Percentiles rank a stretch among this genome's conserved stretches.
These are phyloP conservation scores for Elaeis guineensis DNA, from an alignment of 176 grass and related monocot genomes.

Conservation along the genomic window DNA sequence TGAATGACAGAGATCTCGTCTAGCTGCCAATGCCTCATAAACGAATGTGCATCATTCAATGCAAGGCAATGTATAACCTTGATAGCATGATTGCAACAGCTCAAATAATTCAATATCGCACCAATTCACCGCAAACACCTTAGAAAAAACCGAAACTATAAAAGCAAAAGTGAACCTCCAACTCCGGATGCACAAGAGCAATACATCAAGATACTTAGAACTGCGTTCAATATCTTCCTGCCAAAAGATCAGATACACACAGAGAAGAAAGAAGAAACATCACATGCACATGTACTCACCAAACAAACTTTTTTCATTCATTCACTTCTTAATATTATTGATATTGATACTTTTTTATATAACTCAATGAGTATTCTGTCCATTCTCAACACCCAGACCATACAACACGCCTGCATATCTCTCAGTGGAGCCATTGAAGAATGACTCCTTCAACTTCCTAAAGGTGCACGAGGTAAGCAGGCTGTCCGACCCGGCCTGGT, in stretches of 20 bases:
- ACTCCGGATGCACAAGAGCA: neutral
- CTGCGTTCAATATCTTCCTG: neutral
- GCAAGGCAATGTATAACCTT: too few relatives aligned
- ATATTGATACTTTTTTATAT: conserved; percentile 10
- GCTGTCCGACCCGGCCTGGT: conserved; percentile 93
- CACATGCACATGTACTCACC: neutral
- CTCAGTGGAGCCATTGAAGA: conserved; percentile 69
- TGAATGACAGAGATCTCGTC: too few relatives aligned
- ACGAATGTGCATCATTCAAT: too few relatives aligned
- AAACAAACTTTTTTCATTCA: conserved; percentile 8
- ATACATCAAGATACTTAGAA: neutral
- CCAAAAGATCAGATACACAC: neutral
- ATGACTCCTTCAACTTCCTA: conserved; percentile 76
- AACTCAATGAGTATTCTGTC: conserved; percentile 56
- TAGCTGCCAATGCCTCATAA: too few relatives aligned
- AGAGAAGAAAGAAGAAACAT: neutral
- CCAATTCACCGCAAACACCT: too few relatives aligned
- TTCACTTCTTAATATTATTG: conserved; percentile 6
- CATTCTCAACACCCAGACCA: conserved; percentile 79
- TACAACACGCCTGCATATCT: conserved; percentile 97
- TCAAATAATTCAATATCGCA: too few relatives aligned
- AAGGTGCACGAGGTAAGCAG: conserved; percentile 72
- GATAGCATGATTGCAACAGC: too few relatives aligned
- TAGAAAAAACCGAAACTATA: too few relatives aligned
- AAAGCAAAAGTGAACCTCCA: too few relatives aligned